Conservation (phyloP, 2,329 filamentous ascomycete genomes). For the Verticillium longisporum region DNA sequence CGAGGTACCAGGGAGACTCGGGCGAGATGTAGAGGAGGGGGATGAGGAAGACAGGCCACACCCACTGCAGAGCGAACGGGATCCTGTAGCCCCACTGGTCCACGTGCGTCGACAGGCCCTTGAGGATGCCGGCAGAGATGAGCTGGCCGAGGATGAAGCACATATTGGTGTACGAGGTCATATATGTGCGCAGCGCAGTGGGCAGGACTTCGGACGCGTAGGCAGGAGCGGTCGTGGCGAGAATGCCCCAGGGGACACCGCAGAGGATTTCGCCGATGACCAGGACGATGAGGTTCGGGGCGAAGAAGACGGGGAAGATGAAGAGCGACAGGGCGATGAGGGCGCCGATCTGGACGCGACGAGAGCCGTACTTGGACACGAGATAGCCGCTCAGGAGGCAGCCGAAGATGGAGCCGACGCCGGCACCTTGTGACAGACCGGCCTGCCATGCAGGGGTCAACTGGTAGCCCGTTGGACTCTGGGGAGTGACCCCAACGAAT, state of each 20-base stretch:
- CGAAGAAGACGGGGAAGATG: constrained; percentile 59
- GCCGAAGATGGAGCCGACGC: constrained; percentile 47
- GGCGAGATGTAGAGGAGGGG: constrained; percentile 39
- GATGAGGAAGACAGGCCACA: constrained; percentile 38
- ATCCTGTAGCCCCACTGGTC: constrained; percentile 43
- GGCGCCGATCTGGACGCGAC: constrained; percentile 34
- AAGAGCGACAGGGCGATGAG: constrained; percentile 38
- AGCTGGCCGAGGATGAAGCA: constrained; percentile 59
- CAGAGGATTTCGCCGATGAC: constrained; percentile 56
- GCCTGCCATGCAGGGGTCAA: constrained; percentile 16
- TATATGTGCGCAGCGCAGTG: constrained; percentile 46
- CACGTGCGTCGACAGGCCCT: constrained; percentile 29
- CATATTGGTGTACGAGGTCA: constrained; percentile 55
- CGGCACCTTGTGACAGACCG: background rate
- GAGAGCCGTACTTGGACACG: constrained; percentile 36
- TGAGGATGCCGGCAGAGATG: constrained; percentile 40
- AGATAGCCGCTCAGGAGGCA: constrained; percentile 42
- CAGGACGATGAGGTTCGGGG: constrained; percentile 44
- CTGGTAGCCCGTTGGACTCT: constrained; percentile 24
- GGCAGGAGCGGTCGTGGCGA: constrained; percentile 50
- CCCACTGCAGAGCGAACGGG: constrained; percentile 43
- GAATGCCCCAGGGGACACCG: constrained; percentile 55
- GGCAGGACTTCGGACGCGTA: constrained; percentile 58
- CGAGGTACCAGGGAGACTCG: constrained; percentile 44
- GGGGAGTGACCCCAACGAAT: constrained; percentile 15